Conservation (phyloP, 768 basidiomycete genomes). For the Podaxis carcinomalis region DNA sequence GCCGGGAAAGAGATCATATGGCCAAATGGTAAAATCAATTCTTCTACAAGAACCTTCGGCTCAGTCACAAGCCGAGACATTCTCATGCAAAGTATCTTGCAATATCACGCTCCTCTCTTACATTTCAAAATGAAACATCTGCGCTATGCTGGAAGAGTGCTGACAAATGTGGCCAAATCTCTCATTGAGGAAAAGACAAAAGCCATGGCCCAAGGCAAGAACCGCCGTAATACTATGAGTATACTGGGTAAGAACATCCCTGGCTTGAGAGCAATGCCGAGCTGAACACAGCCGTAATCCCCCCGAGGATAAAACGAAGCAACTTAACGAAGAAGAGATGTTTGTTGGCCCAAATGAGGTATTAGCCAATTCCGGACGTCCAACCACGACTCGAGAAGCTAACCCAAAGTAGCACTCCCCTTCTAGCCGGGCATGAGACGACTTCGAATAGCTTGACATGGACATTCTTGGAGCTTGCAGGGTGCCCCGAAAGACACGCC, state of each 20-base stretch:
- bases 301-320: constrained; percentile 34
- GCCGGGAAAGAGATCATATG: constrained; percentile 33
- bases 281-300: constrained; percentile 26
- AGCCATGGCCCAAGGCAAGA: constrained; percentile 29
- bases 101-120: constrained; percentile 18
- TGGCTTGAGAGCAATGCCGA: neutral
- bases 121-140: constrained; percentile 26
- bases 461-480: constrained; percentile 60
- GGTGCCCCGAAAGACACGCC: constrained; percentile 46
- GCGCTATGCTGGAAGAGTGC: constrained; percentile 26
- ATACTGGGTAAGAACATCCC: constrained; percentile 31
- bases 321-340: constrained; percentile 43
- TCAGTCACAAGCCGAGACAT: constrained; percentile 25
- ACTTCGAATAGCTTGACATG: constrained; percentile 56
- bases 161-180: constrained; percentile 28
- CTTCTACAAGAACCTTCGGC: constrained; percentile 20
- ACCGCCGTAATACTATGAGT: constrained; percentile 35
- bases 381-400: constrained; percentile 28
- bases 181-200: constrained; percentile 32
- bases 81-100: constrained; percentile 29
- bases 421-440: constrained; percentile 56
- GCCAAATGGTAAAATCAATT: constrained; percentile 30
- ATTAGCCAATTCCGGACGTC: constrained; percentile 30
- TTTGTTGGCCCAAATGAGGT: constrained; percentile 48
- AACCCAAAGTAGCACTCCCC: constrained; percentile 38